Base-by-base conservation (phyloP, 1,139 yeast genomes). In the Hyphopichia buzzinii region DNA sequence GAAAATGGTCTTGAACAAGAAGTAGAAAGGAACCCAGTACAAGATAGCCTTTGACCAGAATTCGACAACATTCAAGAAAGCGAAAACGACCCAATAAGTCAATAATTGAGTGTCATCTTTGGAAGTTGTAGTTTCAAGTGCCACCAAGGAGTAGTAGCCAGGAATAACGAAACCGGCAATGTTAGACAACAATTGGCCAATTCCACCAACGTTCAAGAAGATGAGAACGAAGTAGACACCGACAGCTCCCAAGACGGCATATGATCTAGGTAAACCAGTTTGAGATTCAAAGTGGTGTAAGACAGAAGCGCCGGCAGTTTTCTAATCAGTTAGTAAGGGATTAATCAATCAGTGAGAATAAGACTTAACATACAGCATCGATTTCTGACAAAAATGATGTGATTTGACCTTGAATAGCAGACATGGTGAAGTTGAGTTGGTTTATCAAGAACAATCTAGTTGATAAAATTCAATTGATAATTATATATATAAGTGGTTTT, bases 71-170 rank as follows among this genome's bases (percentile, higher is more conserved):
- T 83, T 86, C 69, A 92, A 79, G 54, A 81, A 81, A 23, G 97
- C 96, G 59, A 87, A 92, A 22, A 92, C 96, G 41, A 92, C 96
- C 98, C 98, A 92, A 65, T 92, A 90, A 26, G 96, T 84, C 57
- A 92, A 77, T 61, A 85, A 78, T 54, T 87, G 84, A 43, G 94
- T 84, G 62, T 89, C 96, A 58, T 89, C 97, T 27, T 69, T 65
- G 31, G 80, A 68, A 23, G 75, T 59, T 8, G 77, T 49, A 25
- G 96, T 83, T 62, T 82, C 87, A 49, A 92, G 74, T 14, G 98
- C 97, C 44, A 78, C 59, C 46, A 92, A 72, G 8, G 98, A 92
- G 60, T 77, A 82, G 70, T 90, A 92, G 35, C 94, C 94, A 37
- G 99, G 98, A 43, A 89, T 63, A 26, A 81, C 86, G 50, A 92